These are phyloP conservation scores for Heliosperma pusillum DNA, from an alignment of 148 eudicot species.

Conservation along the genomic window DNA sequence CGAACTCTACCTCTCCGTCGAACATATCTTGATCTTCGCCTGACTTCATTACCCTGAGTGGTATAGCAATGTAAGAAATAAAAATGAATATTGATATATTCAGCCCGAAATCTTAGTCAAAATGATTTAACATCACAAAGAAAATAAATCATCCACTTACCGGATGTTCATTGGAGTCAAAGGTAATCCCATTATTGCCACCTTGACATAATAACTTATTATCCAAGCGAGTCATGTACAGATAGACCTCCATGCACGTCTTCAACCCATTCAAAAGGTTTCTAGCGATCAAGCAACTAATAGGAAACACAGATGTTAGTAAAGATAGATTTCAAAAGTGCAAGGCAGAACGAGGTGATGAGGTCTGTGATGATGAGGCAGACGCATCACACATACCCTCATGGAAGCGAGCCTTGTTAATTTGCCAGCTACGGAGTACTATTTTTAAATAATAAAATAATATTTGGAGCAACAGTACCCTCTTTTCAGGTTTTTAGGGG, in stretches of 20 bases:
- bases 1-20: slow-evolving; percentile 95
- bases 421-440: background rate
- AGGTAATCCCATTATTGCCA: slow-evolving; percentile 52
- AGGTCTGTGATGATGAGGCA: background rate
- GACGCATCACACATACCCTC: background rate
- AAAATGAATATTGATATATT: background rate
- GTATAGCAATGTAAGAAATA: slow-evolving; percentile 5
- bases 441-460: background rate
- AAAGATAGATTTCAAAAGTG: background rate
- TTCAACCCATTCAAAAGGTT: slow-evolving; percentile 84
- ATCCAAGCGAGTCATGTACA: slow-evolving; percentile 61
- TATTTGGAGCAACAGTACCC: background rate
- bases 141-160: slow-evolving; percentile 35
- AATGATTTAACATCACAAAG: background rate
- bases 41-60: slow-evolving; percentile 57
- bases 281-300: slow-evolving; percentile 90
- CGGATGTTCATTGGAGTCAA: slow-evolving; percentile 47
- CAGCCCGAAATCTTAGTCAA: slow-evolving; percentile 1
- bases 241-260: slow-evolving; percentile 77
- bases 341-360: background rate
- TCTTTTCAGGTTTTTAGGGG: too few species aligned
- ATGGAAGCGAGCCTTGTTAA: background rate
- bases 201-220: slow-evolving; percentile 43
- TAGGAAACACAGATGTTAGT: background rate
- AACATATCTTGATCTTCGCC: slow-evolving; percentile 83